phyloP scores from a whole-genome alignment of 2,329 filamentous ascomycete species.

The Pyricularia pennisetigena region DNA sequence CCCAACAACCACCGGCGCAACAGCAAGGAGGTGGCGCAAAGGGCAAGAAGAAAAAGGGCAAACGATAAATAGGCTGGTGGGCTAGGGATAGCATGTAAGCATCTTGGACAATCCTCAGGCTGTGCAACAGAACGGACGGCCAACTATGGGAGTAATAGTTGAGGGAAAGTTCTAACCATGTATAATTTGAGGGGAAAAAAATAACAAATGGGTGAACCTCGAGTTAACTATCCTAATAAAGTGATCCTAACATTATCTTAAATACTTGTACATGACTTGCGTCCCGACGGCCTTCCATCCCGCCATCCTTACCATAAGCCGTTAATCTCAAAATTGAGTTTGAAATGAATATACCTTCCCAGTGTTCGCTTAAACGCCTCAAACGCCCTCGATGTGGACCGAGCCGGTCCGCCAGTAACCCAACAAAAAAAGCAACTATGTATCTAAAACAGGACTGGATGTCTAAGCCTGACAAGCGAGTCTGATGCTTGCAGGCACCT shows the following conservation, averaged over 20 bases:
- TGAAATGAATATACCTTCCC: background rate
- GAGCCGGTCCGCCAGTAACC: background rate
- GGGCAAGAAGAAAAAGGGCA: conserved; percentile 65
- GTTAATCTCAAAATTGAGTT: background rate
- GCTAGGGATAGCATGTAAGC: background rate
- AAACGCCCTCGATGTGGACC: background rate
- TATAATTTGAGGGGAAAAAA: background rate
- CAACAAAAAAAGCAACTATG: background rate
- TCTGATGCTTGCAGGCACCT: background rate
- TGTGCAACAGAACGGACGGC: no score
- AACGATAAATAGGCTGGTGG: conserved; percentile 35
- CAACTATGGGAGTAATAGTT: no score
- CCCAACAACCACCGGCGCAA: conserved; percentile 9
- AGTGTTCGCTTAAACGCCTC: background rate
- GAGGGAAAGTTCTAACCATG: background rate
- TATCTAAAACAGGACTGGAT: background rate
- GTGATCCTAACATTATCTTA: background rate
- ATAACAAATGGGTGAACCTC: background rate
- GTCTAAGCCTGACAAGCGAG: background rate
- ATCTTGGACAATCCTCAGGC: background rate
- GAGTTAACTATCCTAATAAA: background rate
- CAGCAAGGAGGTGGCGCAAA: conserved; percentile 29
- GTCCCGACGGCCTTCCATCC: background rate
- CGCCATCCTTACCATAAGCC: background rate
- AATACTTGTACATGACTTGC: background rate